Conservation (phyloP, 176 grass and related monocot species). For the Alloteropsis semialata region DNA sequence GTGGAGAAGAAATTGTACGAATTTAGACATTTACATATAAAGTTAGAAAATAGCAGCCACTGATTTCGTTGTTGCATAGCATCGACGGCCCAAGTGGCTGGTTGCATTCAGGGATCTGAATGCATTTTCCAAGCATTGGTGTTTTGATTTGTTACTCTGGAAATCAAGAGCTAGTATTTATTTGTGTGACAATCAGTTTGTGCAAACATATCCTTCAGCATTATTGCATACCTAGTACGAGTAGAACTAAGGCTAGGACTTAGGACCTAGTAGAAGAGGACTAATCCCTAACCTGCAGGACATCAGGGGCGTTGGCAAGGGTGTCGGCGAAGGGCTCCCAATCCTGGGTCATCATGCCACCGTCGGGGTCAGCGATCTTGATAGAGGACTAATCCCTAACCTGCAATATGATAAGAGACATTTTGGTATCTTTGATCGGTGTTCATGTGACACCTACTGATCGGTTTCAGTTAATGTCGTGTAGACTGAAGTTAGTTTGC, state of each 20-base stretch:
- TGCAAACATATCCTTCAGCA: neutral
- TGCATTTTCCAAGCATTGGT: neutral
- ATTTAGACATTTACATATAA: neutral
- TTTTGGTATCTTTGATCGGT: too few relatives aligned
- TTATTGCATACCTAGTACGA: neutral
- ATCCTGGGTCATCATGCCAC: slow-evolving; percentile 75
- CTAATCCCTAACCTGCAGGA: slow-evolving; percentile 50
- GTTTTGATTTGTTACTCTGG: neutral
- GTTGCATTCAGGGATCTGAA: neutral
- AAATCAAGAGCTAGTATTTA: neutral
- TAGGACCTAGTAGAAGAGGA: neutral
- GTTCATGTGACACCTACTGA: too few relatives aligned
- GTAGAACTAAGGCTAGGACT: neutral
- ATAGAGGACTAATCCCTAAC: too few relatives aligned
- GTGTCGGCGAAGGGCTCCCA: slow-evolving; percentile 92
- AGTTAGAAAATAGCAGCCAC: neutral
- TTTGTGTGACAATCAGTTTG: neutral
- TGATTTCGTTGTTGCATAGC: neutral
- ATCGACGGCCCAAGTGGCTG: neutral
- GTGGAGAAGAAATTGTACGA: neutral
- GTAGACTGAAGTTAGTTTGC: too few relatives aligned
- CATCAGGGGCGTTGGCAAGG: slow-evolving; percentile 61
- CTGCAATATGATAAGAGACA: too few relatives aligned
- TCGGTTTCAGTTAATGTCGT: too few relatives aligned
- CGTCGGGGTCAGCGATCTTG: slow-evolving; percentile 84